Conservation (phyloP, 2,329 filamentous ascomycete species). For the Zasmidium citrigriseum region DNA sequence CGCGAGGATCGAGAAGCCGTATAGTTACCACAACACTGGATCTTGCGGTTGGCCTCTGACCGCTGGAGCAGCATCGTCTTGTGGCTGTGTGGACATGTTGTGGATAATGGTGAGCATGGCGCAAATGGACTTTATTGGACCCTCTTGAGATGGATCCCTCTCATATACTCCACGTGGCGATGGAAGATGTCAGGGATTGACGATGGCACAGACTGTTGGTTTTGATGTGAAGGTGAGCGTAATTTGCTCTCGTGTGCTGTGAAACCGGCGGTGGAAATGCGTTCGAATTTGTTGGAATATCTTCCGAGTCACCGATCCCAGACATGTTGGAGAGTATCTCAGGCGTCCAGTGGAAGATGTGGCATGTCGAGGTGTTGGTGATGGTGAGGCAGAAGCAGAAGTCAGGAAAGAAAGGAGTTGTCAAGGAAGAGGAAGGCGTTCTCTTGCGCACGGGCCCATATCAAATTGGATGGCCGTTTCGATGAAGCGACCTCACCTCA, state of each 20-base stretch:
- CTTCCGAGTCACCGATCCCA: too few relatives aligned
- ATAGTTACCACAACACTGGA: background rate
- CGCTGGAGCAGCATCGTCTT: background rate
- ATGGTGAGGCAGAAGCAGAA: too few relatives aligned
- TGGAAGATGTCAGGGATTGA: background rate
- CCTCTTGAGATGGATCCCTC: background rate
- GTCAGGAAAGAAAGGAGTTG: too few relatives aligned
- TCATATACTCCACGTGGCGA: background rate
- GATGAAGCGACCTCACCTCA: too few relatives aligned
- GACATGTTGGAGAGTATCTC: too few relatives aligned
- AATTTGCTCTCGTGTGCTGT: background rate
- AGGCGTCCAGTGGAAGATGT: too few relatives aligned
- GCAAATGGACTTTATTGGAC: background rate
- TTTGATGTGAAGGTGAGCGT: background rate
- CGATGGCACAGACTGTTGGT: background rate
- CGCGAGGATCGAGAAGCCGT: background rate
- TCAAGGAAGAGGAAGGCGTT: too few relatives aligned
- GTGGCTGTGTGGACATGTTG: conserved; percentile 2
- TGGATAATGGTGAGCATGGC: background rate
- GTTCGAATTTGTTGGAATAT: background rate
- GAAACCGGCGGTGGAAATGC: background rate
- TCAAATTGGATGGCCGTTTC: too few relatives aligned
- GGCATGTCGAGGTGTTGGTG: too few relatives aligned
- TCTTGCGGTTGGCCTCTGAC: background rate
- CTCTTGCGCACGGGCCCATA: too few relatives aligned